Evolutionary conservation across 257 asterid genomes (phyloP), one percentile per base, ranked within the genome.

Genomic region (Eustoma russellianum): DNA sequence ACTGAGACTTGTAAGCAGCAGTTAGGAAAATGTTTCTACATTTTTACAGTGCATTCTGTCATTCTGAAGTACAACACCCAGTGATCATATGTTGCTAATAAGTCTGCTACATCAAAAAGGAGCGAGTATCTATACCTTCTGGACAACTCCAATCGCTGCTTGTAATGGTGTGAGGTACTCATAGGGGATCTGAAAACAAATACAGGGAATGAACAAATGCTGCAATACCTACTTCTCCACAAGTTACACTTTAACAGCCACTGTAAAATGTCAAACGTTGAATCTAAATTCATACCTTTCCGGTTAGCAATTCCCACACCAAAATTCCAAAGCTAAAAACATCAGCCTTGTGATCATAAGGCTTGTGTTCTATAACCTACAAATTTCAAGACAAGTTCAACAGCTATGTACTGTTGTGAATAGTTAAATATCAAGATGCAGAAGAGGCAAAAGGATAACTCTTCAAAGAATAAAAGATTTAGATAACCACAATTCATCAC

Each of bases 101-200:
- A 35, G 38, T 12, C 11, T 24, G 12, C 19, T n/a, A 41, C 10
- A 41, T 18, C 41, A 64, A 34, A 15, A 51, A 19, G 47, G 38
- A 53, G 28, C 57, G 41, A 19, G 64, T 61, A 58, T 55, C 52
- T 16, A 52, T 77, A 91, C 98, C 87, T 86, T 86, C 68, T 86
- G 98, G 70, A 91, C 98, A 62, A 91, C 98, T 41, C 98, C 98
- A 45, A 91, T 88, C 38, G 98, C 98, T 13, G 96, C 98, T 80
- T 91, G 98, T 66, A 91, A 63, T 41, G 98, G 98, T 53, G 98
- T 91, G 50, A 86, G 72, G 75, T 82, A 86, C 68, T 84, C 98
- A n/a, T 91, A 86, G 8, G 98, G 98, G 55, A 91, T 82, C 98
- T 91, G 92, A 59, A 44, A 52, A 65, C 56, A 17, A 49, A 58